Conservation (phyloP, 2,329 filamentous ascomycete species). For the Akanthomyces uredinophilus region DNA sequence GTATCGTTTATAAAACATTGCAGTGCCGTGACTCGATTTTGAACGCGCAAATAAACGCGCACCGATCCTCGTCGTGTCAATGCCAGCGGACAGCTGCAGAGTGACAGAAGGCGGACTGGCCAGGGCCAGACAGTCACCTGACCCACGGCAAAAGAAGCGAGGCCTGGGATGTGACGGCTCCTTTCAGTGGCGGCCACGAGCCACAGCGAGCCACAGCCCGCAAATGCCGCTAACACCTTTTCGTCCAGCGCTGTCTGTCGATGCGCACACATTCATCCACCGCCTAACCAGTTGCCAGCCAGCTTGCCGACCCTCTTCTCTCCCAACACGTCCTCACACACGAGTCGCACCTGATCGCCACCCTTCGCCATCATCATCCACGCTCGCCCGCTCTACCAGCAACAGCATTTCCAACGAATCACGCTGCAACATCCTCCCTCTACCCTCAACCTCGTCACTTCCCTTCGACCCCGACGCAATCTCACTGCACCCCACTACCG, state of each 20-base stretch:
- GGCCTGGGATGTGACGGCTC: not conserved
- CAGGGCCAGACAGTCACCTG: slow-evolving; percentile 1
- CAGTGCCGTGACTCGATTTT: no score
- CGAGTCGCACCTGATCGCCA: not conserved
- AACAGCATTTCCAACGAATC: not conserved
- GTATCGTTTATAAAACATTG: no score
- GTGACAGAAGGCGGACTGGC: not conserved
- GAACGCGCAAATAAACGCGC: no score
- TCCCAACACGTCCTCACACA: slow-evolving; percentile 1
- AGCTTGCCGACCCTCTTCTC: not conserved
- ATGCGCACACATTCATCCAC: slow-evolving; percentile 2
- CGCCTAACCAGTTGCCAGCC: not conserved
- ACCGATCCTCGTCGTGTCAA: not conserved
- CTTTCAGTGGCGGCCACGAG: not conserved
- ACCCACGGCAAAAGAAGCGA: not conserved
- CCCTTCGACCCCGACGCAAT: not conserved
- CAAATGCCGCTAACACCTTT: slow-evolving; percentile 2
- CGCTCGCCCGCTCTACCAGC: not conserved
- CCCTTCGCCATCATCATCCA: not conserved
- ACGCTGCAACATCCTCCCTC: not conserved
- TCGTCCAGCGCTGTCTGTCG: not conserved
- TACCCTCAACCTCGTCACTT: not conserved
- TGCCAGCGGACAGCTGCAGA: not conserved
- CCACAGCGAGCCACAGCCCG: not conserved
- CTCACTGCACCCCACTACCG: slow-evolving; percentile 2